Percentiles rank a stretch among this genome's conserved stretches.
Conservation (phyloP, 192 early-diverging fungal species). For the Cladochytrium replicatum region DNA sequence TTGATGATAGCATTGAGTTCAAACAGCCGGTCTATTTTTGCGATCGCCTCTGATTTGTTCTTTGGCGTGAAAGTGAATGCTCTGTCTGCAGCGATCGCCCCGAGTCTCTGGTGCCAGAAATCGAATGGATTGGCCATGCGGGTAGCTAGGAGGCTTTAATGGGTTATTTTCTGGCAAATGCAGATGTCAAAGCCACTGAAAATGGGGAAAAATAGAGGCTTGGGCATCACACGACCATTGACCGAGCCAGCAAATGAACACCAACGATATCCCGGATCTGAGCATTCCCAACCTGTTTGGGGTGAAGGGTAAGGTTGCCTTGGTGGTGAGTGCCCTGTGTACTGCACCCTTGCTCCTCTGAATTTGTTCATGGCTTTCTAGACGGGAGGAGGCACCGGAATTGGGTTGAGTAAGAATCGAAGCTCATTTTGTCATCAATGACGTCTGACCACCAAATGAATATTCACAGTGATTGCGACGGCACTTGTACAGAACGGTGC, state of each 20-base stretch:
- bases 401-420: constrained; percentile 35
- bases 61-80: no score
- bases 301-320: constrained; percentile 22
- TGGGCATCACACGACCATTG: no score
- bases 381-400: constrained; percentile 40
- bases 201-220: no score
- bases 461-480: constrained; percentile 43
- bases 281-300: constrained; percentile 2
- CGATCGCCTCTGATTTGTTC: no score
- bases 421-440: constrained; percentile 4
- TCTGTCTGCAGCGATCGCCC: no score
- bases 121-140: no score
- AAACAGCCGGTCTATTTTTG: no score
- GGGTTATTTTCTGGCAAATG: no score
- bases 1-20: no score
- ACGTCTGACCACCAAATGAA: not conserved
- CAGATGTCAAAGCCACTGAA: no score
- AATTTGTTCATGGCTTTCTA: not conserved
- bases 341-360: not conserved
- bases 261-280: not conserved
- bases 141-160: no score
- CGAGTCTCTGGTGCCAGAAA: no score
- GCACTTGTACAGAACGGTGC: constrained; percentile 80
- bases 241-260: not conserved
- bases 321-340: constrained; percentile 12